phyloP scores from a whole-genome alignment of 768 basidiomycete genomes.

The Termitomyces sp. region DNA sequence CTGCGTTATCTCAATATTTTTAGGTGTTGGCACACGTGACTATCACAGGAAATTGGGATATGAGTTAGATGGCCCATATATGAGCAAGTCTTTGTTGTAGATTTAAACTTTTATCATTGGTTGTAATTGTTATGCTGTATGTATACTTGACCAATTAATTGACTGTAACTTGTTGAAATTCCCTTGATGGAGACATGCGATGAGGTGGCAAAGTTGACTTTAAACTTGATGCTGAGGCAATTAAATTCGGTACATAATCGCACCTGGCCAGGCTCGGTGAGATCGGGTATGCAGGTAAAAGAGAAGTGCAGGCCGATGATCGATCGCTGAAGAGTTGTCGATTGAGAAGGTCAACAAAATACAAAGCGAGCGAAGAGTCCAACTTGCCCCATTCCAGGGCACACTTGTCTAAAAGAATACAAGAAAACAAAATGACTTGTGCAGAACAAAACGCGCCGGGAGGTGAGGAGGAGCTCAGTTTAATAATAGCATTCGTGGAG shows the following conservation, averaged over 20 bases:
- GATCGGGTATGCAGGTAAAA: background rate
- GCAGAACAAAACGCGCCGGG: too few species aligned
- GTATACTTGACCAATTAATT: background rate
- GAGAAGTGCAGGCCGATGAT: slow-evolving; percentile 64
- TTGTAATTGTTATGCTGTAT: slow-evolving; percentile 4
- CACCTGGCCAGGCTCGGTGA: too few species aligned
- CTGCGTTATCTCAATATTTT: background rate
- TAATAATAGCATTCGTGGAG: too few species aligned
- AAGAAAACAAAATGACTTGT: too few species aligned
- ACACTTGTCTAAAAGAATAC: too few species aligned
- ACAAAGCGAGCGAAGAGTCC: slow-evolving; percentile 64
- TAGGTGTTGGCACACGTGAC: slow-evolving; percentile 93
- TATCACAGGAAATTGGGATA: slow-evolving; percentile 96
- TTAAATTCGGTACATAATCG: too few species aligned
- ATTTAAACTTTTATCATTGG: background rate
- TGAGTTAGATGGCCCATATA: slow-evolving; percentile 94
- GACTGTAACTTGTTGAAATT: background rate
- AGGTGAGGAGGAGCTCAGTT: too few species aligned
- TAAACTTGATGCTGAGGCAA: background rate
- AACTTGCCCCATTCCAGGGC: slow-evolving; percentile 93
- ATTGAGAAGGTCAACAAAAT: slow-evolving; percentile 76
- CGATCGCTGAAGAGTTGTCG: slow-evolving; percentile 74
- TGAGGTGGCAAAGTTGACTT: too few species aligned
- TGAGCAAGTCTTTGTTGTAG: slow-evolving; percentile 79
- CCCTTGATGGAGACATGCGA: too few species aligned